Evolutionary conservation across 1,139 yeast genomes (phyloP).

Genomic region (Candida freyschussii): DNA sequence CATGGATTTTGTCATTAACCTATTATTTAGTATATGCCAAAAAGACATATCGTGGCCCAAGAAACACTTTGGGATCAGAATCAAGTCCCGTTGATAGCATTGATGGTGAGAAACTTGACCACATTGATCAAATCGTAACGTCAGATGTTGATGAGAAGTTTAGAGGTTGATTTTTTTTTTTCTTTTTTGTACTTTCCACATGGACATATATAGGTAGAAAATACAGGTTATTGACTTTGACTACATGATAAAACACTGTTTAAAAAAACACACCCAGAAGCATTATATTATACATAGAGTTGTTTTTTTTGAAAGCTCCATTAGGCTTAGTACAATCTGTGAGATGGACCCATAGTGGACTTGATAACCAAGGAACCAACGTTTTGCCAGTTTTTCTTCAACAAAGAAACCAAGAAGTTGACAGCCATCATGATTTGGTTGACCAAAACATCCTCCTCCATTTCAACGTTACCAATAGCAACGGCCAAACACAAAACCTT

Average conservation of each 20-base stretch:
- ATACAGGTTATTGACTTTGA: no score
- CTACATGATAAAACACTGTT: no score
- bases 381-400: constrained; percentile 99
- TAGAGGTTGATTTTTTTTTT: no score
- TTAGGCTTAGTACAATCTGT: constrained; percentile 86
- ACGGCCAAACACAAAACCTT: constrained; percentile 91
- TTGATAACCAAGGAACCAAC: constrained; percentile 99
- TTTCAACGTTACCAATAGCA: constrained; percentile 97
- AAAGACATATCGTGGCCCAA: constrained; percentile 17
- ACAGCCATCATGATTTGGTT: constrained; percentile 99
- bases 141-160: no score
- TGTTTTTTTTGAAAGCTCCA: no score
- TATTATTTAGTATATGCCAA: constrained; percentile 32
- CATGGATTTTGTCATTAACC: constrained; percentile 41
- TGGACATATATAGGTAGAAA: no score
- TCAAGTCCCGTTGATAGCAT: no score
- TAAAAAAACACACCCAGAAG: no score
- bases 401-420: constrained; percentile 98
- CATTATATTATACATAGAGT: no score
- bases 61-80: constrained; percentile 20
- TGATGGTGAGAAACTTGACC: no score
- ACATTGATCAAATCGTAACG: no score
- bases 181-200: no score
- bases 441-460: constrained; percentile 95
- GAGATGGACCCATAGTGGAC: constrained; percentile 99